Evolutionary conservation across 805 yeast genomes (phyloP), one percentile per base, ranked within the genome.

Genomic region (Suhomyces vadensis): DNA sequence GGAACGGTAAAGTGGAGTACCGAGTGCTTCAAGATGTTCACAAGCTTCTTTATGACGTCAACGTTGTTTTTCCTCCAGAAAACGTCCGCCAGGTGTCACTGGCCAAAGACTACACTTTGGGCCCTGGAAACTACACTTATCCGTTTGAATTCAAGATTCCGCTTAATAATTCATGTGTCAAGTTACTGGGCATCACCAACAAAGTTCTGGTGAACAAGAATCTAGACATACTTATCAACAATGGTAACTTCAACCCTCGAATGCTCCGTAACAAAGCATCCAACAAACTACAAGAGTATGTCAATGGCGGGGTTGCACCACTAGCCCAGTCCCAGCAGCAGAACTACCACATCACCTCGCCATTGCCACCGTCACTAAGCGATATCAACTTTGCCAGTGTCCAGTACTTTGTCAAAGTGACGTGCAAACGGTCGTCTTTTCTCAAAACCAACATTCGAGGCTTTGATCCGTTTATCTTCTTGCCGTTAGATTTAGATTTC

Each of bases 391-490:
- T 55, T 54, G 79, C 77, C 6, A 55, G 58, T 8, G 60, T 80
- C 39, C 66, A 71, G 44, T 82, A 82, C 56, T 82, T 74, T 54
- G 69, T 83, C 43, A 82, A 82, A 58, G 85, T 73, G 7, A 82
- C 87, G 0, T 81, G 82, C 33, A 77, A 76, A 45, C 56, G 82
- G 37, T 61, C 82, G 1, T 70, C 81, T 2, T 54, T 79, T 24
- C 63, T 78, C 44, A 73, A 74, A 43, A 40, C 69, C 21, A 82
- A 79, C 47, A 53, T 74, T 24, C 63, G 86, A 29, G 57, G 72
- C 8, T 57, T 56, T 38, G 72, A 71, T 37, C 83, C 82, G 4
- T 78, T 84, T 50, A 61, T 66, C 2, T 79, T 83, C 49, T 57
- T 78, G 23, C 87, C 87, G 0, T 56, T 74, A 27, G 81, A 67